Evolutionary conservation across 805 yeast species (phyloP).

Genomic region (Peterozyma toletana): DNA sequence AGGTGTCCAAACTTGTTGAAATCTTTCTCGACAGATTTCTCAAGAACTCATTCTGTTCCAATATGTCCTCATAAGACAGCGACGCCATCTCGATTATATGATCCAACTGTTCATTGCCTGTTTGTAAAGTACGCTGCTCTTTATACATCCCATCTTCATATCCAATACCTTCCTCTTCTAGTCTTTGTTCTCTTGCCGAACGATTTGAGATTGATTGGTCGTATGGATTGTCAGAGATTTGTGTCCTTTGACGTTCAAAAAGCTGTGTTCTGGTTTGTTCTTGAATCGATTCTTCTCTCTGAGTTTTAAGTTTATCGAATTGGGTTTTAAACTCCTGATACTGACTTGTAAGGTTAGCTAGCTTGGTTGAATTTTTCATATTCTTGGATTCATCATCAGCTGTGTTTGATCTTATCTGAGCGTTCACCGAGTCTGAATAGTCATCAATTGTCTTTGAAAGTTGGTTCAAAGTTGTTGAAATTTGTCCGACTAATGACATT

Average conservation of each 20-base stretch:
- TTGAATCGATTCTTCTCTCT: conserved; percentile 45
- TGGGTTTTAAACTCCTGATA: conserved; percentile 37
- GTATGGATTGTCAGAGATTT: conserved; percentile 43
- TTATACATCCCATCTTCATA: conserved; percentile 54
- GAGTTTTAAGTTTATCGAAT: conserved; percentile 45
- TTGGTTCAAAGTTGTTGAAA: conserved; percentile 73
- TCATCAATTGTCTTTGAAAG: conserved; percentile 64
- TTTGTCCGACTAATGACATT: conserved; percentile 51
- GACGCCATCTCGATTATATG: conserved; percentile 88
- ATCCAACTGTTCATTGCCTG: conserved; percentile 80
- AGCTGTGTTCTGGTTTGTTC: conserved; percentile 44
- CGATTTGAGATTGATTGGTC: conserved; percentile 2
- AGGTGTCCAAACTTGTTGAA: conserved; percentile 62
- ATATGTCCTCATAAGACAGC: conserved; percentile 75
- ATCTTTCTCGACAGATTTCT: conserved; percentile 54
- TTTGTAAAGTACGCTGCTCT: conserved; percentile 55
- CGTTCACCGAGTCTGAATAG: conserved; percentile 15
- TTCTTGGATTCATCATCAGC: conserved; percentile 37
- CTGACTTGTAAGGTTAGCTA: conserved; percentile 47
- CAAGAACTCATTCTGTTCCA: conserved; percentile 74
- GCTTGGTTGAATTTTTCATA: conserved; percentile 52
- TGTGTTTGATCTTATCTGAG: conserved; percentile 2
- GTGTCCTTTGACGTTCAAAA: conserved; percentile 39
- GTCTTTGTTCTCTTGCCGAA: conserved; percentile 14
- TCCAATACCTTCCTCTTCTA: conserved; percentile 14